A percentile compares a stretch with the other conserved stretches of the same genome.
Evolutionary conservation across 169 alveolate species (phyloP).

Genomic region (Besnoitia besnoiti): DNA sequence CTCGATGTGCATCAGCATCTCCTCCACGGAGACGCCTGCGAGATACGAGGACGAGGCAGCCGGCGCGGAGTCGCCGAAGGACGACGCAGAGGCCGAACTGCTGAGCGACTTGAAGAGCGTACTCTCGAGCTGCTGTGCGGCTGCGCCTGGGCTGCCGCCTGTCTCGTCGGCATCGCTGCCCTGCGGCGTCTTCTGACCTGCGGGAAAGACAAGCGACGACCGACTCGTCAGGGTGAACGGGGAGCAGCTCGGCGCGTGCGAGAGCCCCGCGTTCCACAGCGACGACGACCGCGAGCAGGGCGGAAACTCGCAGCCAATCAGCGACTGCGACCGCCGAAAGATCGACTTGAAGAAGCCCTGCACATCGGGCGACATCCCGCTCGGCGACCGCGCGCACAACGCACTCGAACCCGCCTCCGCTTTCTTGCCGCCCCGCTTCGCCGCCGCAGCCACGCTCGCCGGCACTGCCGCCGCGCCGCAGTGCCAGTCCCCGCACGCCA

Average conservation of each 20-base stretch:
- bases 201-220: not conserved
- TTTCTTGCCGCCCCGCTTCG: not conserved
- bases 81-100: not conserved
- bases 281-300: no score
- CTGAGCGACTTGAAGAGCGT: not conserved
- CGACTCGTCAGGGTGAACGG: not conserved
- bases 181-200: not conserved
- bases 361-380: not conserved
- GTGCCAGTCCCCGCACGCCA: conserved; percentile 26
- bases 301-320: conserved; percentile 7
- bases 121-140: not conserved
- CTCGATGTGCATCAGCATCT: conserved; percentile 24
- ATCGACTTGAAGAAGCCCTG: conserved; percentile 33
- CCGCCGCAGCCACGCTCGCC: not conserved
- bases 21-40: conserved; percentile 40
- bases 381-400: not conserved
- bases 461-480: conserved; percentile 28
- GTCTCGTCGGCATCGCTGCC: not conserved
- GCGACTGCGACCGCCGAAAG: conserved; percentile 35
- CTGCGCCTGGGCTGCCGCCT: not conserved
- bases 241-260: no score
- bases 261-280: no score
- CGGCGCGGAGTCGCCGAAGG: not conserved
- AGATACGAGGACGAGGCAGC: not conserved
- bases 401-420: not conserved